Conservation (phyloP, 805 yeast genomes). For the Nakazawaea holstii region DNA sequence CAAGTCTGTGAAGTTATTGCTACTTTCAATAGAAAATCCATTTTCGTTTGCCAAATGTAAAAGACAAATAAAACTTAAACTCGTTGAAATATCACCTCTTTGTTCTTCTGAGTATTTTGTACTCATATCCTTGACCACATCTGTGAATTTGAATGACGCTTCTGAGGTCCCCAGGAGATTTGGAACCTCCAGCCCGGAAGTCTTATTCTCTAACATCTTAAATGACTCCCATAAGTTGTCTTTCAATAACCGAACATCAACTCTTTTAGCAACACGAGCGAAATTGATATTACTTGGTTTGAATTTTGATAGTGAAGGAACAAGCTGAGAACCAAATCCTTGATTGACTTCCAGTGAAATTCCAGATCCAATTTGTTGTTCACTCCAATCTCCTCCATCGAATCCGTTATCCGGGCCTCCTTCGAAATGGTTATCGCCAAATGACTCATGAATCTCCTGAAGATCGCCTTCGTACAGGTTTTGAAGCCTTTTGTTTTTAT, state of each 20-base stretch:
- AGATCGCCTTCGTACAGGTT: constrained; percentile 14
- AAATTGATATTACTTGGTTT: constrained; percentile 32
- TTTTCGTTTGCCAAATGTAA: constrained; percentile 47
- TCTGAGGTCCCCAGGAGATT: not conserved
- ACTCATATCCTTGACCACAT: constrained; percentile 31
- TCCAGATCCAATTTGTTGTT: constrained; percentile 26
- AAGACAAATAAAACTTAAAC: constrained; percentile 45
- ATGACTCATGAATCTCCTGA: constrained; percentile 20
- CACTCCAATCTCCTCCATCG: constrained; percentile 29
- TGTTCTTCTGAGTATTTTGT: constrained; percentile 31
- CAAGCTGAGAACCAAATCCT: constrained; percentile 16
- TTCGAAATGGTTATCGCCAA: constrained; percentile 13
- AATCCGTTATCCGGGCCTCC: not conserved
- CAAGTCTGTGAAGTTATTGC: constrained; percentile 15
- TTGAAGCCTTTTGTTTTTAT: constrained; percentile 8
- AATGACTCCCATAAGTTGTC: constrained; percentile 41
- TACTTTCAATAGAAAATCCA: constrained; percentile 33
- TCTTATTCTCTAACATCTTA: constrained; percentile 13
- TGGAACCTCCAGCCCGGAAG: no score
- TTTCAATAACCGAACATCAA: constrained; percentile 41
- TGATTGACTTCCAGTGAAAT: constrained; percentile 11
- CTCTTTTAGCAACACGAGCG: constrained; percentile 42
- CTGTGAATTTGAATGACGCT: constrained; percentile 19
- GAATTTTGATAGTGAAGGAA: constrained; percentile 10
- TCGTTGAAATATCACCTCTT: constrained; percentile 38